These are phyloP conservation scores for Amanita polypyramis DNA, from an alignment of 768 basidiomycete genomes.

Conservation along the genomic window DNA sequence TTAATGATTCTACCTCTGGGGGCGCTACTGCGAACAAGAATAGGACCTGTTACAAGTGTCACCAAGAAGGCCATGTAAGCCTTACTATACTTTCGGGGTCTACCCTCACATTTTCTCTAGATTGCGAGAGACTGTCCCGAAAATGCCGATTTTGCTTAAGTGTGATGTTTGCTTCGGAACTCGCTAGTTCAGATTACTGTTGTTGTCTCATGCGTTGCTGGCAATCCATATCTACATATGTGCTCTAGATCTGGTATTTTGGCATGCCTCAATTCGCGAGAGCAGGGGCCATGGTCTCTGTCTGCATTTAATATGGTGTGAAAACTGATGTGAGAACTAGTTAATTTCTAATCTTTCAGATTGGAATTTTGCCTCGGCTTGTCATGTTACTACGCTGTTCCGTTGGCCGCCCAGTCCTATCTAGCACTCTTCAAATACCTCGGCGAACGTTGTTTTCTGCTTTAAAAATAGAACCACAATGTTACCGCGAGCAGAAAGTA, in stretches of 20 bases:
- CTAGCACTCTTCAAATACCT: constrained; percentile 5
- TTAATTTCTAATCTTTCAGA: not conserved
- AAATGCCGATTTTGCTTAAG: constrained; percentile 39
- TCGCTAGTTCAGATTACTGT: not conserved
- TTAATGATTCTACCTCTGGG: constrained; percentile 33
- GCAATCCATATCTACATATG: not conserved
- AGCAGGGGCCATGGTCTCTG: no score
- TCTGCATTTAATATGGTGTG: no score
- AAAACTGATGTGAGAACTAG: not conserved
- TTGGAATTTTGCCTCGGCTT: not conserved
- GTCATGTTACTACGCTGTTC: not conserved
- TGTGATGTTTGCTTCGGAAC: constrained; percentile 1
- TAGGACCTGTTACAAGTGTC: constrained; percentile 85
- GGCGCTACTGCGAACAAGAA: constrained; percentile 45
- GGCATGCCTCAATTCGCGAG: no score
- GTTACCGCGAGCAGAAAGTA: constrained; percentile 76
- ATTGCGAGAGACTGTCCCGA: constrained; percentile 62
- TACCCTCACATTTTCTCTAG: constrained; percentile 19
- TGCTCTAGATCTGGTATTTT: no score
- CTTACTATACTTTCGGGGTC: not conserved
- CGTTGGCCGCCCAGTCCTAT: not conserved
- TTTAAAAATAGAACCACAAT: constrained; percentile 39
- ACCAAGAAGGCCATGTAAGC: constrained; percentile 80
- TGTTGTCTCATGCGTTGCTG: not conserved
- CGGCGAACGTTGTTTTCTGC: constrained; percentile 37